Conservation (phyloP, 148 eudicot species). For the Nepenthes gracilis region DNA sequence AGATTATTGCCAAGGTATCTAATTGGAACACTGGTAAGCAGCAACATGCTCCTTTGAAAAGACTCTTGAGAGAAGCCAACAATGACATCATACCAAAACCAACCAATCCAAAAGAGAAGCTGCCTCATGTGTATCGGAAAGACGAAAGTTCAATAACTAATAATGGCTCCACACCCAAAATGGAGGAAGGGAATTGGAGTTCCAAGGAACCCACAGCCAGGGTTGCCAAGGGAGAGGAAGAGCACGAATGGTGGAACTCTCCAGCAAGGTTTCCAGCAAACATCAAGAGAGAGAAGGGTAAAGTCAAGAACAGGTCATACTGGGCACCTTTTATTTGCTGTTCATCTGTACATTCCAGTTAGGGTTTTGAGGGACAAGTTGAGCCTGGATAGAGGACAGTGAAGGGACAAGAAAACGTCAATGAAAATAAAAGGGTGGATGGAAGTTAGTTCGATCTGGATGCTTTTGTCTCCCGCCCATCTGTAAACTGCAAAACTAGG, state of each 20-base stretch:
- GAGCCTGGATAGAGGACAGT: not conserved
- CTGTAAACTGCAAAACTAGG: too few relatives aligned
- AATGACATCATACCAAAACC: constrained; percentile 25
- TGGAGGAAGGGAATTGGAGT: not conserved
- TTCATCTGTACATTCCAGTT: constrained; percentile 49
- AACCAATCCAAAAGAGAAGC: constrained; percentile 23
- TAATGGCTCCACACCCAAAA: constrained; percentile 7
- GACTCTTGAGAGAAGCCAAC: constrained; percentile 48
- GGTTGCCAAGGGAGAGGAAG: constrained; percentile 16
- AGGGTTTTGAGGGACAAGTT: constrained; percentile 1
- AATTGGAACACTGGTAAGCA: constrained; percentile 41
- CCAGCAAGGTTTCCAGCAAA: constrained; percentile 53
- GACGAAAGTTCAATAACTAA: constrained; percentile 17
- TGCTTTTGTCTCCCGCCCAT: too few relatives aligned
- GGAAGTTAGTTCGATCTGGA: too few relatives aligned
- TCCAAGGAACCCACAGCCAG: not conserved
- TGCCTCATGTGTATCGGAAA: constrained; percentile 10
- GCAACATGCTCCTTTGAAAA: constrained; percentile 49
- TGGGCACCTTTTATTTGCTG: constrained; percentile 75
- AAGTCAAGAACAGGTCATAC: constrained; percentile 30
- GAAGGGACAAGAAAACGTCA: not conserved
- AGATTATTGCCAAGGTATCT: constrained; percentile 53
- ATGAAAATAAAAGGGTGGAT: not conserved
- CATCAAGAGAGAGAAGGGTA: constrained; percentile 53
- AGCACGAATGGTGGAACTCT: constrained; percentile 69